Conservation (phyloP, 352 stramenopile species). For the Phytophthora lateralis region DNA sequence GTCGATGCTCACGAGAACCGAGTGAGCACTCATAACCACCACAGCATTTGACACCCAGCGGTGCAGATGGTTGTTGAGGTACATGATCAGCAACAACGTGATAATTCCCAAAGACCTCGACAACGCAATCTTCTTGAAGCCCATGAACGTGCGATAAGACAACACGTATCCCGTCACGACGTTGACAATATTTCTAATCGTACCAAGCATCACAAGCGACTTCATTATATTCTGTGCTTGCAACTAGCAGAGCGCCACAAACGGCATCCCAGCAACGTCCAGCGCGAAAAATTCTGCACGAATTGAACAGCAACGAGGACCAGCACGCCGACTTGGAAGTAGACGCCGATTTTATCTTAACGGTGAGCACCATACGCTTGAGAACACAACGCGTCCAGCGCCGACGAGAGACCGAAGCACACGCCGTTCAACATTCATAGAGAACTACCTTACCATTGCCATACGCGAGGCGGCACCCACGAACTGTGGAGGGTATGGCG, state of each 20-base stretch:
- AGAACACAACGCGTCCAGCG: conserved; percentile 77
- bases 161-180: conserved; percentile 61
- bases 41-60: too few species aligned
- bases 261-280: conserved; percentile 61
- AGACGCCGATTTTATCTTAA: conserved; percentile 72
- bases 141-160: conserved; percentile 70
- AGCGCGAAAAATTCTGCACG: conserved; percentile 65
- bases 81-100: conserved; percentile 50
- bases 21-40: conserved; percentile 69
- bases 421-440: too few species aligned
- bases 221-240: conserved; percentile 80
- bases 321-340: conserved; percentile 68
- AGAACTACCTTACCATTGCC: too few species aligned
- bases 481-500: too few species aligned
- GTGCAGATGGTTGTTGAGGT: conserved; percentile 48
- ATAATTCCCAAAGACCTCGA: conserved; percentile 60
- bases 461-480: too few species aligned
- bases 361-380: conserved; percentile 67
- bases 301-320: conserved; percentile 68
- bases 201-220: conserved; percentile 65
- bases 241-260: conserved; percentile 81
- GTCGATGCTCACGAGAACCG: conserved; percentile 66
- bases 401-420: conserved; percentile 69
- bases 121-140: conserved; percentile 75
- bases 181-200: conserved; percentile 71